Conservation (phyloP, 78 protist species). For the Isochrysis galbana region DNA sequence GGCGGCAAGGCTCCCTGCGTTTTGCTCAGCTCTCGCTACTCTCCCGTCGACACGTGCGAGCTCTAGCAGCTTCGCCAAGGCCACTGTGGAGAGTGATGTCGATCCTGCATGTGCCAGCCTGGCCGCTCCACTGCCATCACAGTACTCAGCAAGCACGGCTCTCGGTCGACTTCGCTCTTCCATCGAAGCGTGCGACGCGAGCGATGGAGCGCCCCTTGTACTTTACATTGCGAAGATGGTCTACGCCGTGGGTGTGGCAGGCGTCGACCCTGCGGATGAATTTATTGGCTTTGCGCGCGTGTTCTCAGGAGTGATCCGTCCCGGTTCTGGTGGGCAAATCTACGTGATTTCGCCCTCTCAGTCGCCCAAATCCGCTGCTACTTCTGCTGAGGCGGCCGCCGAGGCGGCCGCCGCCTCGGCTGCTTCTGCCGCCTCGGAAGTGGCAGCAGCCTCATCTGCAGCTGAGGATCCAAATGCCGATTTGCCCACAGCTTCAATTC, state of each 20-base stretch:
- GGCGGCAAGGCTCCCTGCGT: constrained; percentile 41
- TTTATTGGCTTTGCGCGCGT: constrained; percentile 86
- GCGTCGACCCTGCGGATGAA: constrained; percentile 33
- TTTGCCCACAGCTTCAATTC: no score
- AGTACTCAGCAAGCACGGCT: not conserved
- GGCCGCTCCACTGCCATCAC: no score
- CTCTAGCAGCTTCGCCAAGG: no score
- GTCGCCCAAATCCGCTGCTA: no score
- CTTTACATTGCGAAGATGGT: constrained; percentile 75
- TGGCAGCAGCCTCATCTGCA: no score
- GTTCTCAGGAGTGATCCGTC: constrained; percentile 72
- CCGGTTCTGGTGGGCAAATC: constrained; percentile 33
- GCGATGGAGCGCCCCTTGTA: constrained; percentile 32
- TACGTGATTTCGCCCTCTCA: no score
- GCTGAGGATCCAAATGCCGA: no score
- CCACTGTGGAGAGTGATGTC: no score
- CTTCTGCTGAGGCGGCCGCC: no score
- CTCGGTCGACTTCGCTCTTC: not conserved
- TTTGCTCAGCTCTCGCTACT: constrained; percentile 58
- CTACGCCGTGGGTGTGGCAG: not conserved
- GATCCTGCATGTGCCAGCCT: no score
- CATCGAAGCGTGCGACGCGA: constrained; percentile 6
- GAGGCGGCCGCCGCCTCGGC: not conserved
- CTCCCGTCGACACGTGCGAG: not conserved
- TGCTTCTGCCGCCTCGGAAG: not conserved